A percentile compares a stretch with the other conserved stretches of the same genome.
Conservation (phyloP, 768 basidiomycete genomes). For the Suillus ampliporus region DNA sequence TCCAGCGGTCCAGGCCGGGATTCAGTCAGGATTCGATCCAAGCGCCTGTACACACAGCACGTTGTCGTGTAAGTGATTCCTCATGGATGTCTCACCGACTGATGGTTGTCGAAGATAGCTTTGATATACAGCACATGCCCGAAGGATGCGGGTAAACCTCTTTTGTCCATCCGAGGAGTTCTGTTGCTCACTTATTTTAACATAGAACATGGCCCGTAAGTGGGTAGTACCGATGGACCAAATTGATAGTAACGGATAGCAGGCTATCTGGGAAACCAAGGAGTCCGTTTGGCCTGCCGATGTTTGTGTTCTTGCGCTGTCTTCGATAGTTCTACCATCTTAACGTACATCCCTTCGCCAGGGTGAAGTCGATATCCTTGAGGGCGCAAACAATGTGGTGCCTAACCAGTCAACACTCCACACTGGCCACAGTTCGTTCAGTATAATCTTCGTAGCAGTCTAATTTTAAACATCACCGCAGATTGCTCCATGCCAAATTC, state of each 20-base stretch:
- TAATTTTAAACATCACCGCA: constrained; percentile 9
- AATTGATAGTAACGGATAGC: constrained; percentile 2
- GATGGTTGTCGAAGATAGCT: constrained; percentile 17
- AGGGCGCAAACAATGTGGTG: constrained; percentile 48
- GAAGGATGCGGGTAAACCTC: constrained; percentile 35
- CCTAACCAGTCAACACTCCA: constrained; percentile 41
- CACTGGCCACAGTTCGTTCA: constrained; percentile 30
- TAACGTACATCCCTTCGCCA: constrained; percentile 7
- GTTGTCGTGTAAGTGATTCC: constrained; percentile 24
- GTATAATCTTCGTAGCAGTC: background rate
- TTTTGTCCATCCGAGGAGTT: background rate
- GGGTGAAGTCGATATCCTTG: constrained; percentile 55
- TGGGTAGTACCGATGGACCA: background rate
- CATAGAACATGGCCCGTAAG: constrained; percentile 33
- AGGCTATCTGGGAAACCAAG: constrained; percentile 9
- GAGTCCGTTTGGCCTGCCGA: constrained; percentile 24
- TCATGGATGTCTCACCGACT: background rate
- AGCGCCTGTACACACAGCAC: constrained; percentile 23
- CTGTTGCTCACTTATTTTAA: background rate
- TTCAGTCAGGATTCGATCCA: constrained; percentile 35
- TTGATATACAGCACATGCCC: constrained; percentile 39
- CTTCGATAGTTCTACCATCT: background rate
- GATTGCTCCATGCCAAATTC: constrained; percentile 25
- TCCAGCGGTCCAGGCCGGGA: constrained; percentile 31
- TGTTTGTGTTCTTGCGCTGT: constrained; percentile 3